These are phyloP conservation scores for Warburgia ugandensis DNA, from an alignment of 164 flowering plant genomes.

Conservation along the genomic window DNA sequence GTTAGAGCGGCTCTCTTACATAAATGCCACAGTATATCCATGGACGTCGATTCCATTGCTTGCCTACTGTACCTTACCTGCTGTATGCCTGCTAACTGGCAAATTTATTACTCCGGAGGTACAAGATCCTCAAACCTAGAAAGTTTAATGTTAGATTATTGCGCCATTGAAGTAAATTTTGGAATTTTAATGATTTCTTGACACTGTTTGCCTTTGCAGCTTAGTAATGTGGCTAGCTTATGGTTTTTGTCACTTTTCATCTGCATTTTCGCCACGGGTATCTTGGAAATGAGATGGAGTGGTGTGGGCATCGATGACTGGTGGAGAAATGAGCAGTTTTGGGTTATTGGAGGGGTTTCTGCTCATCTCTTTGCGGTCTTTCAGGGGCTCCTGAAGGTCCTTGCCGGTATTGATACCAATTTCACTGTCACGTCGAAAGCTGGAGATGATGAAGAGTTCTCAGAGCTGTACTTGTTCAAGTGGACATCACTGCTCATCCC, in stretches of 20 bases:
- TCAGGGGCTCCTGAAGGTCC: constrained; percentile 58
- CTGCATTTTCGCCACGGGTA: constrained; percentile 46
- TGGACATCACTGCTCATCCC: constrained; percentile 65
- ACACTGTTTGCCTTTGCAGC: constrained; percentile 30
- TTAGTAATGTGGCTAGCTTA: constrained; percentile 53
- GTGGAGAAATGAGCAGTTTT: constrained; percentile 76
- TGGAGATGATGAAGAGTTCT: constrained; percentile 44
- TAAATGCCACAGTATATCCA: constrained; percentile 53
- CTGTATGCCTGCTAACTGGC: constrained; percentile 58
- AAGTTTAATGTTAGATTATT: neutral
- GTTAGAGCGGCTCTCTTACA: constrained; percentile 55
- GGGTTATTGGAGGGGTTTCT: constrained; percentile 69
- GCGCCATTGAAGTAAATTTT: neutral
- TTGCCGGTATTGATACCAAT: constrained; percentile 53
- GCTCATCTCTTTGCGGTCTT: constrained; percentile 59
- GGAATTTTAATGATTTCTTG: constrained; percentile 1
- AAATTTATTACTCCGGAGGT: constrained; percentile 71
- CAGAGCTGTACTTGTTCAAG: constrained; percentile 52
- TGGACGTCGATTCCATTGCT: constrained; percentile 55
- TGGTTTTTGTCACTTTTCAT: constrained; percentile 61
- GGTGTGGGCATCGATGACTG: constrained; percentile 67
- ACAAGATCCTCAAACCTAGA: neutral
- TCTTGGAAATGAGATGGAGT: constrained; percentile 67
- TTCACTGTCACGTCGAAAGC: constrained; percentile 61
- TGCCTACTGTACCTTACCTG: constrained; percentile 65